Evolutionary conservation across 2,329 filamentous ascomycete species (phyloP).

Genomic region (Neonectria coccinea): DNA sequence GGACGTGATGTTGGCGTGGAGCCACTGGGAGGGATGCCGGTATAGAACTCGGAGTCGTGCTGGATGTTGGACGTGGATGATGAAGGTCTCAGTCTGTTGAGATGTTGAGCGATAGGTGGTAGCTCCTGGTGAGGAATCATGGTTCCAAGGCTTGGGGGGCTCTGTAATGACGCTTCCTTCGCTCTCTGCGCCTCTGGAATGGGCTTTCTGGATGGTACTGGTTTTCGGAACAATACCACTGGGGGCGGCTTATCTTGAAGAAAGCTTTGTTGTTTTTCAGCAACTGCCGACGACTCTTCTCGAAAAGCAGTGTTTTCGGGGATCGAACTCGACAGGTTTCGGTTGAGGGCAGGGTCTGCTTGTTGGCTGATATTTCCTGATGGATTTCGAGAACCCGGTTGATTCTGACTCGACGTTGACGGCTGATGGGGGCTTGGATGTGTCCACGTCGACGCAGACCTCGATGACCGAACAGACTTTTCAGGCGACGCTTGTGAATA

Average conservation of each 20-base stretch:
- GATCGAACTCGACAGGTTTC: slow-evolving; percentile 29
- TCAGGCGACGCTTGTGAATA: slow-evolving; percentile 34
- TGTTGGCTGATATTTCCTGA: slow-evolving; percentile 10
- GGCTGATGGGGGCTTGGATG: slow-evolving; percentile 15
- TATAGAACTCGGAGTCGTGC: slow-evolving; percentile 3
- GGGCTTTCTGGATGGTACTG: slow-evolving; percentile 25
- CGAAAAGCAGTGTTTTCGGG: slow-evolving; percentile 36
- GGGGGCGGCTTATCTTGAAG: slow-evolving; percentile 3
- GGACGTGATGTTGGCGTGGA: slow-evolving; percentile 37
- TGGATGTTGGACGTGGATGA: slow-evolving; percentile 45
- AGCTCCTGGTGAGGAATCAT: slow-evolving; percentile 54
- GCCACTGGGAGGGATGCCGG: slow-evolving; percentile 2
- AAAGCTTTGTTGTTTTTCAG: slow-evolving; percentile 2
- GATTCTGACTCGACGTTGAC: slow-evolving; percentile 26
- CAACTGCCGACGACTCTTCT: slow-evolving; percentile 32
- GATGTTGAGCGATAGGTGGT: slow-evolving; percentile 54
- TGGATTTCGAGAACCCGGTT: slow-evolving; percentile 1
- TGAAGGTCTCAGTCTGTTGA: slow-evolving; percentile 50
- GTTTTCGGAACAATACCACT: slow-evolving; percentile 19
- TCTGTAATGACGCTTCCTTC: slow-evolving; percentile 27
- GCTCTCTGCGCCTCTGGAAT: slow-evolving; percentile 4
- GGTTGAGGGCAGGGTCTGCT: slow-evolving; percentile 1
- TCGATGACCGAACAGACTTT: slow-evolving; percentile 23
- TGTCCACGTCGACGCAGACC: slow-evolving; percentile 28
- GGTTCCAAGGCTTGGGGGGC: slow-evolving; percentile 51